phyloP scores from a whole-genome alignment of 139 green algal species.

The Mychonastes homosphaera region DNA sequence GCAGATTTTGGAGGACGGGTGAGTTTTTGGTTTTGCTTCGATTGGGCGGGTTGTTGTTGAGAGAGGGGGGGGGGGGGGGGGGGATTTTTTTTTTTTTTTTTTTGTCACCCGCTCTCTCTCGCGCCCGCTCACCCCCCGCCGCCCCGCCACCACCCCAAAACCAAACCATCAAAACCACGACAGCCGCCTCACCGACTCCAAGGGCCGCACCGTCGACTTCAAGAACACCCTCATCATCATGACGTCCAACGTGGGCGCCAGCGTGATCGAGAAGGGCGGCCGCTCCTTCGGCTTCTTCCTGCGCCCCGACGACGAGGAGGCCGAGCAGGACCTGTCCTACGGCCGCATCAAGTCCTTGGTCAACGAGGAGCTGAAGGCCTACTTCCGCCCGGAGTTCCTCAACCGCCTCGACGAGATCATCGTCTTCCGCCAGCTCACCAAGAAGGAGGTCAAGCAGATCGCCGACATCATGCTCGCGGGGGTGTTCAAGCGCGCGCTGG shows the following conservation, averaged over 20 bases:
- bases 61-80: too few relatives aligned
- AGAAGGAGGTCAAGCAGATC: constrained; percentile 97
- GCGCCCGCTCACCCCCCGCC: too few relatives aligned
- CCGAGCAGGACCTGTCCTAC: constrained; percentile 26
- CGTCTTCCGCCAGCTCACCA: constrained; percentile 98
- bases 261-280: constrained; percentile 89
- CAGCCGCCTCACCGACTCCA: constrained; percentile 79
- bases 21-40: too few relatives aligned
- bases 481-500: constrained; percentile 83
- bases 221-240: constrained; percentile 99
- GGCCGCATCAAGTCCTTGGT: neutral
- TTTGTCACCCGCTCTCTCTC: too few relatives aligned
- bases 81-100: too few relatives aligned
- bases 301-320: constrained; percentile 48
- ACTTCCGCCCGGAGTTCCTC: constrained; percentile 97
- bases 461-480: constrained; percentile 96
- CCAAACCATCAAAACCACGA: too few relatives aligned
- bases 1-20: constrained; percentile 89
- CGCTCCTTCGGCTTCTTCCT: constrained; percentile 58
- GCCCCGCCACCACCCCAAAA: too few relatives aligned
- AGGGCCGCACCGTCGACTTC: constrained; percentile 96
- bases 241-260: constrained; percentile 94
- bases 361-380: constrained; percentile 99
- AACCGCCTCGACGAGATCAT: constrained; percentile 99
- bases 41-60: too few relatives aligned